A percentile compares a stretch with the other conserved stretches of the same genome.
phyloP scores from a whole-genome alignment of 139 green algal species.

The Chlamydomonas asymmetrica region DNA sequence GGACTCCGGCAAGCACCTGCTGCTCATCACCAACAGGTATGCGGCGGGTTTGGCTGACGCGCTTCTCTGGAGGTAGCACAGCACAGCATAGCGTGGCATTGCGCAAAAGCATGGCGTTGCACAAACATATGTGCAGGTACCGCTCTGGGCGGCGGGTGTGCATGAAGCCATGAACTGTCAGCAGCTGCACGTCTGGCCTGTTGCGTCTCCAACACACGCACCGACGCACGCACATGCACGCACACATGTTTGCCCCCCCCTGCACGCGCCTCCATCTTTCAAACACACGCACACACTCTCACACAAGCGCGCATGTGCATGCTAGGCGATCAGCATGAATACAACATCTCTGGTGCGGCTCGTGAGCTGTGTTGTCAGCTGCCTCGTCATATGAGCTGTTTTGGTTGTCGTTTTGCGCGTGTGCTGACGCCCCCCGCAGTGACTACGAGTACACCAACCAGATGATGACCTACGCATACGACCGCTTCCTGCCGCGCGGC shows the following conservation, averaged over 20 bases:
- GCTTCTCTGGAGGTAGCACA: too few relatives aligned
- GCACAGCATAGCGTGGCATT: constrained; percentile 45
- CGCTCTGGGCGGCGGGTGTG: too few relatives aligned
- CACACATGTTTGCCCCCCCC: too few relatives aligned
- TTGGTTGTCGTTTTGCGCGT: background rate
- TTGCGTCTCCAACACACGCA: too few relatives aligned
- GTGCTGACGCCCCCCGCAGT: background rate
- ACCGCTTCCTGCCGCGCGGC: constrained; percentile 70
- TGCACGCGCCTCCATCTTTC: background rate
- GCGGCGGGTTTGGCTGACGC: too few relatives aligned
- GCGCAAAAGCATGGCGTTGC: background rate
- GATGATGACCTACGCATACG: constrained; percentile 91
- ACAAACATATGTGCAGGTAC: background rate
- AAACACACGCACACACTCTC: background rate
- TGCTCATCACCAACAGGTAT: constrained; percentile 98
- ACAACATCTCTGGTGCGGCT: too few relatives aligned
- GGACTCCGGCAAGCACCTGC: constrained; percentile 84
- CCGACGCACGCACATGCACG: too few relatives aligned
- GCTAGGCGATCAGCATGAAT: background rate
- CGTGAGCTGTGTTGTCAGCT: too few relatives aligned
- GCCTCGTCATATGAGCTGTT: background rate
- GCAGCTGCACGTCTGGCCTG: too few relatives aligned
- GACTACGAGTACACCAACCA: constrained; percentile 85
- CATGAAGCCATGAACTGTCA: too few relatives aligned
- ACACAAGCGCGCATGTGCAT: background rate